These are phyloP conservation scores for Bipolaris bicolor DNA, from an alignment of 2,329 filamentous ascomycete species.

Conservation along the genomic window DNA sequence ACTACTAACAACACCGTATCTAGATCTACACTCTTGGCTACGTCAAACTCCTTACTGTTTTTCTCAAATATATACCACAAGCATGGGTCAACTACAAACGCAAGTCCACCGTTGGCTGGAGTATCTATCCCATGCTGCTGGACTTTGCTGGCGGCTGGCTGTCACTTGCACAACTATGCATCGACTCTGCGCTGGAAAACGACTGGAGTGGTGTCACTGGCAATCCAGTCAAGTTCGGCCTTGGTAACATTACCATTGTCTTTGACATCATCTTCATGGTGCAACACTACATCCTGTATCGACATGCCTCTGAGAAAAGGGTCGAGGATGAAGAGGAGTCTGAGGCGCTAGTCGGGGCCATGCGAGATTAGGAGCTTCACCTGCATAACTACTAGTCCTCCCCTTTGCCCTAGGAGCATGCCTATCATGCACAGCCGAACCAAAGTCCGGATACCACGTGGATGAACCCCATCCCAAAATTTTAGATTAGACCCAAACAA, in stretches of 20 bases:
- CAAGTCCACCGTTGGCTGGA: constrained; percentile 86
- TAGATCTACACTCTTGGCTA: constrained; percentile 75
- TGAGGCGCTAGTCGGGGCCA: constrained; percentile 27
- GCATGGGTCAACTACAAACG: constrained; percentile 78
- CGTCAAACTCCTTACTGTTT: constrained; percentile 84
- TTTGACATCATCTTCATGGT: constrained; percentile 87
- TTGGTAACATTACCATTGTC: constrained; percentile 83
- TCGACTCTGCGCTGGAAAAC: constrained; percentile 82
- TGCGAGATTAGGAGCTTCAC: background rate
- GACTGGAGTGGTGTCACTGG: constrained; percentile 92
- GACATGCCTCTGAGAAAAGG: constrained; percentile 30
- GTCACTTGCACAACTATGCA: constrained; percentile 78
- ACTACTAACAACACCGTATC: constrained; percentile 5
- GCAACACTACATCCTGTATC: constrained; percentile 88
- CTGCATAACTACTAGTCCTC: background rate
- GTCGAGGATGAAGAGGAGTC: constrained; percentile 38
- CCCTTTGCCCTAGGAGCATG: background rate
- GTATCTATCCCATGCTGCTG: constrained; percentile 80
- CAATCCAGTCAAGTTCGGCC: constrained; percentile 87
- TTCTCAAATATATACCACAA: constrained; percentile 87
- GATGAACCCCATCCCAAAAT: background rate
- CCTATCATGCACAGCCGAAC: background rate
- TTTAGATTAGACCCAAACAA: background rate
- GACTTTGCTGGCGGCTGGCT: constrained; percentile 83
- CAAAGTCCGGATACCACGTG: background rate